Percentiles rank a stretch among this genome's conserved stretches.
Conservation (phyloP, 1,139 yeast species). For the Nakaseomyces glabratus region DNA sequence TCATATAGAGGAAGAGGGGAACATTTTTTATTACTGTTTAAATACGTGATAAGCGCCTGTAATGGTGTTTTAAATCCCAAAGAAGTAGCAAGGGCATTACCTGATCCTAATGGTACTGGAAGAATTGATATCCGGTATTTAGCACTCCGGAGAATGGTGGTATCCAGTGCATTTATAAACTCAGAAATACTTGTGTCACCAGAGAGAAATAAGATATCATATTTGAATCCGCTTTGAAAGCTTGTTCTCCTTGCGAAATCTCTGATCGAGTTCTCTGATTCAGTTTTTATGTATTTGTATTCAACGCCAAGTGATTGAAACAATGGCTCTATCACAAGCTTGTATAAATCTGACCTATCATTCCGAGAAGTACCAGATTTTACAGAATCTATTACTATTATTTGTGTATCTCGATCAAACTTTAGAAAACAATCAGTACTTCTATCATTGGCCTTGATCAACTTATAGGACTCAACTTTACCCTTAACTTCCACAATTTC, state of each 20-base stretch:
- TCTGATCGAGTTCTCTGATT: conserved; percentile 31
- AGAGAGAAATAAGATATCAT: conserved; percentile 55
- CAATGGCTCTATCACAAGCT: conserved; percentile 39
- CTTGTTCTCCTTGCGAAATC: conserved; percentile 32
- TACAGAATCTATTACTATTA: conserved; percentile 43
- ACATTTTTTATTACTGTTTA: conserved; percentile 37
- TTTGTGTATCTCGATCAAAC: too few species aligned
- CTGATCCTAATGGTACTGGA: conserved; percentile 76
- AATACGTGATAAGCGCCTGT: conserved; percentile 38
- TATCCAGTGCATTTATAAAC: conserved; percentile 48
- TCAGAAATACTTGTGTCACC: conserved; percentile 86
- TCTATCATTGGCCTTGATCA: too few species aligned
- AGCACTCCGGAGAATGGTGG: conserved; percentile 9
- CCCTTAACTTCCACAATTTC: neutral
- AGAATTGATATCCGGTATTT: conserved; percentile 32
- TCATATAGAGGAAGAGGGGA: conserved; percentile 45
- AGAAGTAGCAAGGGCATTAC: conserved; percentile 70
- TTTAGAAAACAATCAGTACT: neutral
- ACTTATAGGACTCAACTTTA: conserved; percentile 7
- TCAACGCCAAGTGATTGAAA: conserved; percentile 33
- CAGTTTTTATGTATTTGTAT: conserved; percentile 38
- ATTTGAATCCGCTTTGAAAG: conserved; percentile 13
- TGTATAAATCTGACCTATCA: conserved; percentile 36
- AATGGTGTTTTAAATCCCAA: conserved; percentile 41
- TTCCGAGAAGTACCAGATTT: conserved; percentile 48